A percentile compares a stretch with the other conserved stretches of the same genome.
phyloP scores from a whole-genome alignment of 176 grass and related monocot genomes.

The Hsuehochloa calcarea region DNA sequence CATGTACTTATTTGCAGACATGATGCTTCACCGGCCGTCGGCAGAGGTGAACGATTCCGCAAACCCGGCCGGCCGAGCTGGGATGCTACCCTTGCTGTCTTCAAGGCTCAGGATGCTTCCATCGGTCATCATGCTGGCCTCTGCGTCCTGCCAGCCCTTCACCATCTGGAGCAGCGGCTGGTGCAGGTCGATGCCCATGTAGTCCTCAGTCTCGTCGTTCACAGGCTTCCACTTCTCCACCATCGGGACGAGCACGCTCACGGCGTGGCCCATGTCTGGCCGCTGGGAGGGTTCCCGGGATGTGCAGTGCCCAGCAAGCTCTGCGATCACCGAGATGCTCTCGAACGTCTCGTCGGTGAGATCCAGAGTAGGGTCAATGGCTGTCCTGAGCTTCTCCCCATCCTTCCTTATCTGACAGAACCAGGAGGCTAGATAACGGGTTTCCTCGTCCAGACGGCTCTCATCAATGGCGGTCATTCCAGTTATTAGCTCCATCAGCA shows the following conservation, averaged over 20 bases:
- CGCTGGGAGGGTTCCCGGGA: conserved; percentile 75
- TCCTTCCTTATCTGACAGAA: conserved; percentile 66
- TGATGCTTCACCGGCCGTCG: conserved; percentile 68
- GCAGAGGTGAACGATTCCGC: conserved; percentile 93
- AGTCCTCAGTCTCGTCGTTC: conserved; percentile 75
- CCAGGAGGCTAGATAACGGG: conserved; percentile 76
- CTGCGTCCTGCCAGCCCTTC: conserved; percentile 86
- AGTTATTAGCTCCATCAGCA: conserved; percentile 93
- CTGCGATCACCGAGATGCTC: conserved; percentile 63
- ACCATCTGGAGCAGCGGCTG: conserved; percentile 93
- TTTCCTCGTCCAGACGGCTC: conserved; percentile 65
- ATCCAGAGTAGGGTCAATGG: conserved; percentile 71
- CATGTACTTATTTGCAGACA: conserved; percentile 42
- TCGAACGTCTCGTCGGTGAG: conserved; percentile 61
- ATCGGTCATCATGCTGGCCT: conserved; percentile 54
- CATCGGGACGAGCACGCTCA: conserved; percentile 70
- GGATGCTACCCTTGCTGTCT: conserved; percentile 98
- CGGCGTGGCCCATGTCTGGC: conserved; percentile 82
- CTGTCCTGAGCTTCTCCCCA: conserved; percentile 60
- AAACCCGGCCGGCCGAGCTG: conserved; percentile 75
- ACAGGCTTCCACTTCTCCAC: conserved; percentile 90
- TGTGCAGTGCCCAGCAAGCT: conserved; percentile 82
- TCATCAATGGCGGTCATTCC: conserved; percentile 84
- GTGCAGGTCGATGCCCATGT: conserved; percentile 84
- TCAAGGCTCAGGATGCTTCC: conserved; percentile 68